phyloP scores from a whole-genome alignment of 768 basidiomycete genomes.

The Astraeus odoratus region DNA sequence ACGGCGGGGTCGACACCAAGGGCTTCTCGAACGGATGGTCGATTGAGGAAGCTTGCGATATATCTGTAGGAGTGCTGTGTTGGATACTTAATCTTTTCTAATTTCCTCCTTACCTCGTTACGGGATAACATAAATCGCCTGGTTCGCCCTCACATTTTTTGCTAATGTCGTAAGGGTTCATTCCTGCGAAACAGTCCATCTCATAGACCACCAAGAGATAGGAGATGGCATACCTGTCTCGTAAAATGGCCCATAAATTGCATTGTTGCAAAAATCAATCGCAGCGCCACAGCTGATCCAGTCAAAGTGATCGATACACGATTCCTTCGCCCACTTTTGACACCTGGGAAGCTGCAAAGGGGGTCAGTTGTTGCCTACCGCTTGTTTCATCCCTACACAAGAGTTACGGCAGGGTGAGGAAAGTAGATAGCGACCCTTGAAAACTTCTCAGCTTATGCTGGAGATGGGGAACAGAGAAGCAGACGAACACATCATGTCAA shows the following conservation, averaged over 20 bases:
- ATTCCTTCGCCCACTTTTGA: slow-evolving; percentile 44
- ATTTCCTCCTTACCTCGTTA: slow-evolving; percentile 39
- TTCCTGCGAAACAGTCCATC: too few relatives aligned
- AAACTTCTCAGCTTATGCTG: slow-evolving; percentile 34
- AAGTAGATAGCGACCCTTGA: slow-evolving; percentile 6
- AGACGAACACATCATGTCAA: slow-evolving; percentile 51
- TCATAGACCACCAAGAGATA: too few relatives aligned
- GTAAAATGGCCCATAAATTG: slow-evolving; percentile 26
- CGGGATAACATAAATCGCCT: slow-evolving; percentile 53
- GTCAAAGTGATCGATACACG: slow-evolving; percentile 66
- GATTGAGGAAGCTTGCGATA: slow-evolving; percentile 57
- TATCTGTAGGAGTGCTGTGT: slow-evolving; percentile 29
- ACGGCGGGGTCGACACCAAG: slow-evolving; percentile 60
- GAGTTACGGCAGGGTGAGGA: slow-evolving; percentile 14
- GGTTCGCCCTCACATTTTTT: slow-evolving; percentile 46
- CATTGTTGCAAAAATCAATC: slow-evolving; percentile 54
- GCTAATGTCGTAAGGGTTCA: slow-evolving; percentile 67
- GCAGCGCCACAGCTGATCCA: slow-evolving; percentile 63
- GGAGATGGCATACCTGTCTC: slow-evolving; percentile 31
- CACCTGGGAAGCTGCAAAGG: slow-evolving; percentile 61
- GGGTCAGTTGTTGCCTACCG: slow-evolving; percentile 22
- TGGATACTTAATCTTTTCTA: background rate
- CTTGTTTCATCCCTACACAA: slow-evolving; percentile 39
- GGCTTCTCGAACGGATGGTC: slow-evolving; percentile 40
- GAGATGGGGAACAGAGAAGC: slow-evolving; percentile 41